Percentiles rank a stretch among this genome's conserved stretches.
Evolutionary conservation across 306 rosid species (phyloP).

Genomic region (Citrullus mucosospermus): DNA sequence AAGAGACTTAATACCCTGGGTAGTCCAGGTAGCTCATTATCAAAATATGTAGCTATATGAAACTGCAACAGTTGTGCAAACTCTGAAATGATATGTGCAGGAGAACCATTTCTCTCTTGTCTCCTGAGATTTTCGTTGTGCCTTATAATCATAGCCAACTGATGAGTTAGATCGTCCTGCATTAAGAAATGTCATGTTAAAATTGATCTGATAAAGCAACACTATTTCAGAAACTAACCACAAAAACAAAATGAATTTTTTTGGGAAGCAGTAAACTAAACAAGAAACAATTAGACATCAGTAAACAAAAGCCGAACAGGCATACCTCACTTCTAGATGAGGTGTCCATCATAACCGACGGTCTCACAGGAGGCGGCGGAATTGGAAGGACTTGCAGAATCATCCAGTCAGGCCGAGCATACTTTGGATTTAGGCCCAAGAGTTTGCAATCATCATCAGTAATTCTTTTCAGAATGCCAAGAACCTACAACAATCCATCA

Average conservation of each 20-base stretch:
- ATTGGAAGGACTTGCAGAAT: conserved; percentile 96
- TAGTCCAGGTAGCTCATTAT: conserved; percentile 90
- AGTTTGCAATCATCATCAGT: conserved; percentile 87
- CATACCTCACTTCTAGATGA: conserved; percentile 98
- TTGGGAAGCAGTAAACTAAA: not conserved
- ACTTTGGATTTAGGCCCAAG: conserved; percentile 82
- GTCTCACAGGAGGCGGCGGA: conserved; percentile 99
- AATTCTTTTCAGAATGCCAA: conserved; percentile 75
- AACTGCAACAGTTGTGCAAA: conserved; percentile 95
- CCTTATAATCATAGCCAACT: conserved; percentile 92
- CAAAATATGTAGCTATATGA: conserved; percentile 93
- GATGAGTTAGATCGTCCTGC: conserved; percentile 97
- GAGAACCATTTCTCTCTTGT: conserved; percentile 95
- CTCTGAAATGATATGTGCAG: conserved; percentile 93
- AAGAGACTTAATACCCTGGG: conserved; percentile 57
- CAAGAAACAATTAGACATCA: not conserved
- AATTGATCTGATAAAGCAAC: not conserved
- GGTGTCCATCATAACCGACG: conserved; percentile 99
- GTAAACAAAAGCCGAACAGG: conserved; percentile 2
- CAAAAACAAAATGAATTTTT: not conserved
- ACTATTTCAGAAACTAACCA: not conserved
- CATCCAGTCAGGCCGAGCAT: conserved; percentile 99
- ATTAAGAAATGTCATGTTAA: conserved; percentile 5
- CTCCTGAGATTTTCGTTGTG: conserved; percentile 86
- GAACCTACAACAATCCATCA: conserved; percentile 45